Conservation (phyloP, 129 eudicot genomes). For the Heracleum sosnowskyi region DNA sequence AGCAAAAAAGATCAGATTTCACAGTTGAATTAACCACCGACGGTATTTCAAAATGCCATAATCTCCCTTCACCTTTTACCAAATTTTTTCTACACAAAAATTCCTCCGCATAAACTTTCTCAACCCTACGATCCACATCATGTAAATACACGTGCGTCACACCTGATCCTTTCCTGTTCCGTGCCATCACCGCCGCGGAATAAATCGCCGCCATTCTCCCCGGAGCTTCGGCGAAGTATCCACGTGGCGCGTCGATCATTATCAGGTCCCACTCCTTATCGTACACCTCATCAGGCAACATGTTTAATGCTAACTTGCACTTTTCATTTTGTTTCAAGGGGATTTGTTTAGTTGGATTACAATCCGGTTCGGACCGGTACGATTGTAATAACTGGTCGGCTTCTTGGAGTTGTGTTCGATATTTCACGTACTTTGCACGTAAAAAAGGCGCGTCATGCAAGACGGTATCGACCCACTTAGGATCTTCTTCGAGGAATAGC, state of each 20-base stretch:
- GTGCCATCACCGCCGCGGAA: conserved; percentile 84
- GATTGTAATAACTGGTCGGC: conserved; percentile 48
- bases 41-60: conserved; percentile 90
- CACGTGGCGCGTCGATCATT: conserved; percentile 89
- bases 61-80: conserved; percentile 57
- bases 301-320: conserved; percentile 61
- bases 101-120: conserved; percentile 56
- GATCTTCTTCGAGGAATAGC: conserved; percentile 79
- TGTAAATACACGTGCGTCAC: conserved; percentile 77
- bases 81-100: conserved; percentile 58
- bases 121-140: conserved; percentile 82
- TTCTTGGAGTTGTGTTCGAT: conserved; percentile 50
- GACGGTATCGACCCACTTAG: conserved; percentile 63
- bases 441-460: conserved; percentile 50
- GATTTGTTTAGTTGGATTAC: conserved; percentile 30
- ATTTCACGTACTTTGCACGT: conserved; percentile 42
- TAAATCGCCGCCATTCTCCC: conserved; percentile 92
- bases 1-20: conserved; percentile 37
- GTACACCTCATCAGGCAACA: conserved; percentile 68
- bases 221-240: conserved; percentile 69
- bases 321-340: conserved; percentile 38
- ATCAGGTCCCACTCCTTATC: conserved; percentile 83
- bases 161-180: conserved; percentile 64
- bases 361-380: conserved; percentile 44
- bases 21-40: conserved; percentile 29